Percentiles rank a stretch among this genome's conserved stretches.
phyloP scores from a whole-genome alignment of 2,329 filamentous ascomycete genomes.

The Botrytis tulipae region DNA sequence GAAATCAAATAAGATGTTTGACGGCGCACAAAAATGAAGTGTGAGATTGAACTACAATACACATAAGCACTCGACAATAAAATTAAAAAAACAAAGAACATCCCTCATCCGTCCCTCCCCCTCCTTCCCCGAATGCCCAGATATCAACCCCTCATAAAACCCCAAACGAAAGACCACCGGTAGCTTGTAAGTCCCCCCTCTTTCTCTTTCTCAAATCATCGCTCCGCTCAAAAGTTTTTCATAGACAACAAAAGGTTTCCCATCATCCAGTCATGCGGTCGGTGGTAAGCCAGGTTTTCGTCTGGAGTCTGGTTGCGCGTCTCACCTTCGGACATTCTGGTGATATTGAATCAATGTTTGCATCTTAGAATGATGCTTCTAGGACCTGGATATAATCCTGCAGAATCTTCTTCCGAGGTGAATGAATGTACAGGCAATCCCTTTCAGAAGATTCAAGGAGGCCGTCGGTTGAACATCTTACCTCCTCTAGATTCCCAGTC shows the following conservation, averaged over 20 bases:
- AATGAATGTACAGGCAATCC: background rate
- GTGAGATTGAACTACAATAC: background rate
- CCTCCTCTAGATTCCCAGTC: background rate
- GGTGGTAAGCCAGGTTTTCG: background rate
- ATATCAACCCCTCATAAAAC: background rate
- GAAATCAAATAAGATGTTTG: background rate
- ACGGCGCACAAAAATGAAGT: background rate
- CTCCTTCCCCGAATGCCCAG: background rate
- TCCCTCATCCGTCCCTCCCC: background rate
- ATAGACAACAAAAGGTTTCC: background rate
- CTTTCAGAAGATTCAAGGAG: no score
- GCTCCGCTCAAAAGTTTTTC: background rate
- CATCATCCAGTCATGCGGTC: background rate
- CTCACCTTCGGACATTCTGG: background rate
- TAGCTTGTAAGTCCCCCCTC: background rate
- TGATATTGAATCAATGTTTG: background rate
- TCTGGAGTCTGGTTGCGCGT: background rate
- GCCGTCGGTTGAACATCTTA: background rate
- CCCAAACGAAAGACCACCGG: background rate
- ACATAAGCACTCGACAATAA: background rate
- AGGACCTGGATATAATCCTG: background rate
- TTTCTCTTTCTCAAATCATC: background rate
- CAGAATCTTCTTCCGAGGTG: no score
- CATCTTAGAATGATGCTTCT: background rate
- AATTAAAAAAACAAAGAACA: background rate